Evolutionary conservation across 495 filamentous ascomycete species (phyloP).

Genomic region (Bombardia bombarda): DNA sequence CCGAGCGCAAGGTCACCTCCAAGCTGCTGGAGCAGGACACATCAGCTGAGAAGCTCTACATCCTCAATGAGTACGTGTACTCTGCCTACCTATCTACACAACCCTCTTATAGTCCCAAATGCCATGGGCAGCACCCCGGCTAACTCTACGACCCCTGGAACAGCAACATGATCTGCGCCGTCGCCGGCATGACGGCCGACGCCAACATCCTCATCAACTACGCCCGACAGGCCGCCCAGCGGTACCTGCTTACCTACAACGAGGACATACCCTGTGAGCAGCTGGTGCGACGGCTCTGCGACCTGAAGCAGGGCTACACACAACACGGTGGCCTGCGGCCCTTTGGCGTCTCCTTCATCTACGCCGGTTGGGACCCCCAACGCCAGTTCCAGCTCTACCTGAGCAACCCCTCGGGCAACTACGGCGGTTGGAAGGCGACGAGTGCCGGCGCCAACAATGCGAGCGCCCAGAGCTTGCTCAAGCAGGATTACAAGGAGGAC

Average conservation of each 20-base stretch:
- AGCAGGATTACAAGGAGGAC: constrained; percentile 99
- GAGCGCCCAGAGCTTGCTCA: constrained; percentile 91
- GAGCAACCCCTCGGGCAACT: constrained; percentile 99
- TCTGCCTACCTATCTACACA: too few species aligned
- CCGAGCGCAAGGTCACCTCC: constrained; percentile 99
- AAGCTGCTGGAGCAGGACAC: constrained; percentile 99
- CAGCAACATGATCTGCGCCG: constrained; percentile 99
- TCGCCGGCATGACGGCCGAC: constrained; percentile 98
- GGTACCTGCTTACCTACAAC: constrained; percentile 97
- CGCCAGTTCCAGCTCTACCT: constrained; percentile 98
- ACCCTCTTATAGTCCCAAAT: too few species aligned
- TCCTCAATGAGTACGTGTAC: constrained; percentile 93
- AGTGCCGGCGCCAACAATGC: constrained; percentile 97
- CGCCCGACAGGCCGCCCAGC: constrained; percentile 91
- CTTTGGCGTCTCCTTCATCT: constrained; percentile 99
- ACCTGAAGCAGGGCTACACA: constrained; percentile 99
- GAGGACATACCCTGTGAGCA: constrained; percentile 99
- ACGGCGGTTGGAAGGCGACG: constrained; percentile 98
- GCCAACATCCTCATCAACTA: constrained; percentile 99
- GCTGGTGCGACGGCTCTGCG: constrained; percentile 91
- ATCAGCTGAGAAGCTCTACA: constrained; percentile 98
- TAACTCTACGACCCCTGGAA: not conserved
- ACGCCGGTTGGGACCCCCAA: constrained; percentile 92
- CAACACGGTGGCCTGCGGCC: constrained; percentile 96
- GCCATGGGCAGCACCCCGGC: too few species aligned